These are phyloP conservation scores for Apophysomyces sp. DNA, from an alignment of 371 early-diverging fungal species.

Conservation along the genomic window DNA sequence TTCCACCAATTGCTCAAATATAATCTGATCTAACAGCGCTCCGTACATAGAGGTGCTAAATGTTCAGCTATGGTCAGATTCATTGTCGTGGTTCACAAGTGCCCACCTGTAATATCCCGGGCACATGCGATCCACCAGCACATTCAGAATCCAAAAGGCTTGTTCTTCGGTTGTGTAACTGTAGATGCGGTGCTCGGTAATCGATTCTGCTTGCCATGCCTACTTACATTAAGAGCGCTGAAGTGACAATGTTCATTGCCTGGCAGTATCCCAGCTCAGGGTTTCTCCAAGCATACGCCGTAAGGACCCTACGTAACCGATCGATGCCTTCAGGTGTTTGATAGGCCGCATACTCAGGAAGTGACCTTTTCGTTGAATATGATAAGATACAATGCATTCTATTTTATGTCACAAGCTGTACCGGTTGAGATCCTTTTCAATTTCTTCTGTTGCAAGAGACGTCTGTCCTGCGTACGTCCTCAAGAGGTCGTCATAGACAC, in stretches of 20 bases:
- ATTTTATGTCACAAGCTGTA: slow-evolving; percentile 11
- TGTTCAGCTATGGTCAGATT: neutral
- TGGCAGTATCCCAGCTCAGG: slow-evolving; percentile 97
- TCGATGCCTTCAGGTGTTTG: slow-evolving; percentile 91
- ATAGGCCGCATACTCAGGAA: slow-evolving; percentile 94
- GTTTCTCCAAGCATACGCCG: slow-evolving; percentile 82
- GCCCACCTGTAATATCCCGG: slow-evolving; percentile 87
- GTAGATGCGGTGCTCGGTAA: neutral
- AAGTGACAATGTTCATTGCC: slow-evolving; percentile 98
- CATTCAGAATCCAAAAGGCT: slow-evolving; percentile 91
- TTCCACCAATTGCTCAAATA: slow-evolving; percentile 87
- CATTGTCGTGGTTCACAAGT: neutral
- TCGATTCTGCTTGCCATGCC: neutral
- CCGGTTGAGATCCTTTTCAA: slow-evolving; percentile 96
- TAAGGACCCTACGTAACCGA: slow-evolving; percentile 85
- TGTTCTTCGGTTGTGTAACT: slow-evolving; percentile 94
- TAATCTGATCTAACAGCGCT: slow-evolving; percentile 91
- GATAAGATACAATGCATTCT: neutral
- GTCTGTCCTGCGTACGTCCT: slow-evolving; percentile 63
- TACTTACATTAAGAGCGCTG: slow-evolving; percentile 79
- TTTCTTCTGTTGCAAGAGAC: slow-evolving; percentile 87
- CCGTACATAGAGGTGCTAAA: slow-evolving; percentile 94
- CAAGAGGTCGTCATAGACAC: slow-evolving; percentile 77
- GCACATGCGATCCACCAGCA: slow-evolving; percentile 85
- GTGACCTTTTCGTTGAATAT: slow-evolving; percentile 38